phyloP scores from a whole-genome alignment of 208 protist genomes.

The Crithidia thermophila region DNA sequence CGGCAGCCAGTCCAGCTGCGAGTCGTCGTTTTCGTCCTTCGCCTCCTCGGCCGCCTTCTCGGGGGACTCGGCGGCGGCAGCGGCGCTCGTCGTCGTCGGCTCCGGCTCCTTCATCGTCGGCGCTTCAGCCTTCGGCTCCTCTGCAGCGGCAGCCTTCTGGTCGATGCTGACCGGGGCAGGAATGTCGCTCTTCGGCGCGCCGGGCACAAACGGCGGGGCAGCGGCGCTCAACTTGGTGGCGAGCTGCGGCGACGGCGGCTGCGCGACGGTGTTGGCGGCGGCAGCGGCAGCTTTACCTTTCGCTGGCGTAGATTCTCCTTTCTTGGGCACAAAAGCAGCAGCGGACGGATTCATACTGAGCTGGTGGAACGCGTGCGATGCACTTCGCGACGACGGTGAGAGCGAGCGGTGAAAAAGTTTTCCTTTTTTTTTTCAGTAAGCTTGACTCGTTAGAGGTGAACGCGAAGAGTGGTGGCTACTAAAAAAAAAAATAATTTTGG shows the following conservation, averaged over 20 bases:
- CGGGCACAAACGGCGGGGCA: conserved; percentile 68
- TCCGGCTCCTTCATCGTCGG: conserved; percentile 5
- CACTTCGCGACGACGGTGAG: background rate
- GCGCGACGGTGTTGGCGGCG: background rate
- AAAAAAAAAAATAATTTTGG: too few relatives aligned
- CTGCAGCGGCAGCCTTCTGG: background rate
- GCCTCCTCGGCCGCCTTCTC: conserved; percentile 15
- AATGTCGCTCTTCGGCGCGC: conserved; percentile 12
- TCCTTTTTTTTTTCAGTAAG: conserved; percentile 10
- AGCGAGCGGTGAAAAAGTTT: conserved; percentile 1
- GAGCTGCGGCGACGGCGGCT: conserved; percentile 21
- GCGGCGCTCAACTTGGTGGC: conserved; percentile 55
- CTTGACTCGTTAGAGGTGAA: too few relatives aligned
- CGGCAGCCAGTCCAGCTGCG: conserved; percentile 42
- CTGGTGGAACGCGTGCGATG: background rate
- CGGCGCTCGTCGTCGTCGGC: conserved; percentile 7
- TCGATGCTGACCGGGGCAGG: conserved; percentile 9
- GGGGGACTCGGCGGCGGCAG: conserved; percentile 5
- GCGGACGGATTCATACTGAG: conserved; percentile 59
- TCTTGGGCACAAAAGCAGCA: conserved; percentile 51
- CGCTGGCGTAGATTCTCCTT: background rate
- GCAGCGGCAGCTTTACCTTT: conserved; percentile 1
- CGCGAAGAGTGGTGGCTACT: too few relatives aligned
- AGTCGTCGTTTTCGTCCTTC: conserved; percentile 23
- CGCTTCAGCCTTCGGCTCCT: background rate